Conservation (phyloP, 176 grass and related monocot genomes). For the Rhipidocladum racemiflorum region DNA sequence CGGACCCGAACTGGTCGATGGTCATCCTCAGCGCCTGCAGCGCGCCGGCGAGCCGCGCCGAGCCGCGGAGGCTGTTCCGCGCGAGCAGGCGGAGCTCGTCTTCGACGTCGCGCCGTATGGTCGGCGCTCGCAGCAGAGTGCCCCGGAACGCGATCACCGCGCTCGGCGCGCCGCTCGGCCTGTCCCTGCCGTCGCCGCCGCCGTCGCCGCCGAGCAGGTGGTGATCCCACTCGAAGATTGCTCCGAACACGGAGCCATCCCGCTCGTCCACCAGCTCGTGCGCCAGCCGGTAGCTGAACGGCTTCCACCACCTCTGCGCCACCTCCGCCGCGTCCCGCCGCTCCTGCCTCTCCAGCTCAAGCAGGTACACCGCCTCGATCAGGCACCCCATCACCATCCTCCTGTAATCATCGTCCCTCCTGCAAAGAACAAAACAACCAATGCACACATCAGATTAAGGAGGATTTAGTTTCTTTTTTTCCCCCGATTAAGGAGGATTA, state of each 20-base stretch:
- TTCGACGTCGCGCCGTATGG: constrained; percentile 72
- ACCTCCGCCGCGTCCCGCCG: constrained; percentile 47
- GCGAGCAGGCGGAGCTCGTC: constrained; percentile 80
- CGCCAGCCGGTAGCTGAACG: constrained; percentile 80
- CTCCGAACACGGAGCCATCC: constrained; percentile 85
- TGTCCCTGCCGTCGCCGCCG: neutral
- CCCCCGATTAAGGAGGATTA: no score
- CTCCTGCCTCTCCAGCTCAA: constrained; percentile 85
- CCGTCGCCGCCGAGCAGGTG: neutral
- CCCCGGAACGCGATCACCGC: constrained; percentile 79
- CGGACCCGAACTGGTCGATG: constrained; percentile 57
- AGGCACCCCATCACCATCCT: constrained; percentile 84
- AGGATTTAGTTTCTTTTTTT: neutral
- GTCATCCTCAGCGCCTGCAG: constrained; percentile 44
- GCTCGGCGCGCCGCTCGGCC: constrained; percentile 59
- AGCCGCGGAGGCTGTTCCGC: constrained; percentile 72
- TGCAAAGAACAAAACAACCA: neutral
- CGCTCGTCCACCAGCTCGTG: constrained; percentile 69
- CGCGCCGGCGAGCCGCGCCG: constrained; percentile 55
- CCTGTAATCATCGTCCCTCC: constrained; percentile 80
- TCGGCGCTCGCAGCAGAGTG: constrained; percentile 65
- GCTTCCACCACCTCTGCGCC: constrained; percentile 91
- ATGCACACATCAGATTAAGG: neutral
- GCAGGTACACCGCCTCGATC: constrained; percentile 88
- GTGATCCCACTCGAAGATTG: constrained; percentile 76